Evolutionary conservation across 2,329 filamentous ascomycete species (phyloP), one percentile per base, ranked within the genome.

Genomic region (Fusarium neocosmosporiellum): DNA sequence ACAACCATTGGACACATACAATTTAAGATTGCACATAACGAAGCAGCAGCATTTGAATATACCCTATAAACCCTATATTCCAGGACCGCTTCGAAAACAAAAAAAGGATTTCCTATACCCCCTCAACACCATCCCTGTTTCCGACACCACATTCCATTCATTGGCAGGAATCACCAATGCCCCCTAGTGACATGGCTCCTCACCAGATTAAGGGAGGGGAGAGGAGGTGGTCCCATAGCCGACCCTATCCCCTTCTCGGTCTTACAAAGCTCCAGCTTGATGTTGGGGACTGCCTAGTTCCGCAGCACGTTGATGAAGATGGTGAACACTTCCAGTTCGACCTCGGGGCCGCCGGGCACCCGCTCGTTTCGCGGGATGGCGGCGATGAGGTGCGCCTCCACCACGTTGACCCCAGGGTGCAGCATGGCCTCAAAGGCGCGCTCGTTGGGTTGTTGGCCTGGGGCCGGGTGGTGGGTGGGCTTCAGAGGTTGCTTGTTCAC

Each of bases 251-350:
- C 48, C 16, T 20, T 24, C 50, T 33, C 29, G 20, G 27, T 55
- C 50, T 57, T 62, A 46, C 70, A 59, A 72, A 70, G 9, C 41
- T 66, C 65, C 39, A 41, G 24, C 58, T 37, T 39, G 39, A 48
- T 55, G 31, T 53, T n/a, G 33, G 33, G 37, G 58, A 37, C 50
- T 43, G 43, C 46, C 75, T 80, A 87, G 59, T 79, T 80, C 81
- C 83, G 88, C 80, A 90, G 82, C 75, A 97, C 82, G 81, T 96
- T 92, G 69, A 92, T 88, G 82, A 93, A 93, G 31, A 96, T 86
- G 1, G 90, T 94, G 65, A 95, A 87, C 75, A 92, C 92, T 84
- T 98, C 95, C 70, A 95, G 85, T 79, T 96, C 94, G 37, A 92
- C 88, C 70, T 91, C 89, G 11, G 90, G 85, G 0, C 89, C 91